These are phyloP conservation scores for Dryas drummondii DNA, from an alignment of 306 rosid species.

Conservation along the genomic window DNA sequence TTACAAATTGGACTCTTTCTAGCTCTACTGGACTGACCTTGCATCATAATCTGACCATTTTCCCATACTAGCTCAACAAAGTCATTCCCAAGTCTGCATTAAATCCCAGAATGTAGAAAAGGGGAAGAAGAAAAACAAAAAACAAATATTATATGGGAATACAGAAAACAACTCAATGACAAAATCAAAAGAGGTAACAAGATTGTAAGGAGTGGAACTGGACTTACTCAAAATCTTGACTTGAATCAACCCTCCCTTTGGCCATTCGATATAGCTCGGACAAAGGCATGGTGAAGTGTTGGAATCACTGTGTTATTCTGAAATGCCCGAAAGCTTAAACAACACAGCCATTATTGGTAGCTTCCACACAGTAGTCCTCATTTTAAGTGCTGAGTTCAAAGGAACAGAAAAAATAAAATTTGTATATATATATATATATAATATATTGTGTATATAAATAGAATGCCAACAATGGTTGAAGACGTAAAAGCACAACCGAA, in stretches of 20 bases:
- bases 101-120: conserved; percentile 29
- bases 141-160: conserved; percentile 14
- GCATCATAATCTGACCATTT: conserved; percentile 78
- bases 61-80: conserved; percentile 88
- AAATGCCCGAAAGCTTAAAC: conserved; percentile 37
- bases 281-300: conserved; percentile 66
- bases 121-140: background rate
- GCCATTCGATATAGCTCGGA: conserved; percentile 75
- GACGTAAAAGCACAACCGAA: conserved; percentile 43
- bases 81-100: conserved; percentile 69
- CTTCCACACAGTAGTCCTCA: conserved; percentile 28
- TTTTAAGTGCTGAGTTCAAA: conserved; percentile 28
- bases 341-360: conserved; percentile 32
- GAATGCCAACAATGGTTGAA: conserved; percentile 24
- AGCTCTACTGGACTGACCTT: conserved; percentile 69
- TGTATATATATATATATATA: background rate
- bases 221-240: conserved; percentile 68
- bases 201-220: conserved; percentile 14
- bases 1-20: conserved; percentile 56
- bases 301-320: conserved; percentile 34
- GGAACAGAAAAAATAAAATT: conserved; percentile 27
- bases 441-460: background rate
- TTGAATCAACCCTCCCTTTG: conserved; percentile 53
- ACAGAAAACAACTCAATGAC: conserved; percentile 18
- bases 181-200: conserved; percentile 16